Evolutionary conservation across 2,329 filamentous ascomycete species (phyloP).

Genomic region (Curvularia eragrostidis): DNA sequence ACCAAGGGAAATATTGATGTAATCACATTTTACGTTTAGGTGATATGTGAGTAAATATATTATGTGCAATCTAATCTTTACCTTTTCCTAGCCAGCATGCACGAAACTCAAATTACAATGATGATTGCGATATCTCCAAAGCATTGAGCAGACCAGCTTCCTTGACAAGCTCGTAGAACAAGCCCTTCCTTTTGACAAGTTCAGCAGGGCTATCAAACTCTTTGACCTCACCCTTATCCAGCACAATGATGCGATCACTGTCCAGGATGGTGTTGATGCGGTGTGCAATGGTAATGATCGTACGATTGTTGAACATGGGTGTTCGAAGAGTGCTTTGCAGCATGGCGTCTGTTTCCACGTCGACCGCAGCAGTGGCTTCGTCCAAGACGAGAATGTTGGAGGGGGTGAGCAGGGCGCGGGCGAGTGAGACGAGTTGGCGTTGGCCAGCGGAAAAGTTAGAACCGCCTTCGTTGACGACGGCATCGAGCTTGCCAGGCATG

Average conservation of each 20-base stretch:
- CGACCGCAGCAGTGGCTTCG: constrained; percentile 85
- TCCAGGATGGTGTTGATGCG: constrained; percentile 96
- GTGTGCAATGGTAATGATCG: constrained; percentile 98
- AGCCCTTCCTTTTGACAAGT: constrained; percentile 75
- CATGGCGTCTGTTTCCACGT: constrained; percentile 71
- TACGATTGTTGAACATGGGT: constrained; percentile 82
- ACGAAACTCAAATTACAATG: not conserved
- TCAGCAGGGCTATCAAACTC: constrained; percentile 90
- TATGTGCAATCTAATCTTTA: not conserved
- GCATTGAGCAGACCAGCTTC: constrained; percentile 76
- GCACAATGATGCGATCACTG: constrained; percentile 87
- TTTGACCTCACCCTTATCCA: constrained; percentile 86
- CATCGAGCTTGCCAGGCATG: constrained; percentile 91
- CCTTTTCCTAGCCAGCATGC: not conserved
- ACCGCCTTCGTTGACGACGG: constrained; percentile 90
- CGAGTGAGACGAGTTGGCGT: constrained; percentile 90
- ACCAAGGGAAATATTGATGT: not conserved
- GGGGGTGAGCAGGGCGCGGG: constrained; percentile 90
- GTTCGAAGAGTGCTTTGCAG: constrained; percentile 69
- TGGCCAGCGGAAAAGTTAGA: constrained; percentile 96
- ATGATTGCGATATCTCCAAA: constrained; percentile 17
- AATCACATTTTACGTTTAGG: not conserved
- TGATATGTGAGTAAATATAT: not conserved
- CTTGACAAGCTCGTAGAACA: constrained; percentile 89
- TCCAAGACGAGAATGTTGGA: constrained; percentile 97